phyloP scores from a whole-genome alignment of 2,329 filamentous ascomycete genomes.

The Venturia nashicola region DNA sequence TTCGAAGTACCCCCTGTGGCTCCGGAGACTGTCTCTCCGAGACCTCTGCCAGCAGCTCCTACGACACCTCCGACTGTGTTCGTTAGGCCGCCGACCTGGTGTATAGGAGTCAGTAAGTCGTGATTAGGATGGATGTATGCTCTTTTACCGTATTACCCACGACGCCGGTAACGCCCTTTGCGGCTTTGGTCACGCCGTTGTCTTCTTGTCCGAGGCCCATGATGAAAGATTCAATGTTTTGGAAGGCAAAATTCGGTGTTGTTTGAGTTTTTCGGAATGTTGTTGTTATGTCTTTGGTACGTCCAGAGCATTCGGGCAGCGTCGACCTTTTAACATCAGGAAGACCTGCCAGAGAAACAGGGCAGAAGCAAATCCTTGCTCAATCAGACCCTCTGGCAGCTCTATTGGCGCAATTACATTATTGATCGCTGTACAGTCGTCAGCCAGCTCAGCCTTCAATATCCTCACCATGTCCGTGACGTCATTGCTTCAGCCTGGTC shows the following conservation, averaged over 20 bases:
- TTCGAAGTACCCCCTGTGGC: slow-evolving; percentile 32
- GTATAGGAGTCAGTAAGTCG: background rate
- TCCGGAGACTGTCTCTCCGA: slow-evolving; percentile 43
- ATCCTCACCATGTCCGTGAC: background rate
- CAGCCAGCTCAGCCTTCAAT: background rate
- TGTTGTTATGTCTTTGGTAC: background rate
- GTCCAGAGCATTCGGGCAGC: background rate
- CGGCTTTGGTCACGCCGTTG: background rate
- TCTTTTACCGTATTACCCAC: slow-evolving; percentile 1
- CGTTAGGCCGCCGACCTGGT: slow-evolving; percentile 7
- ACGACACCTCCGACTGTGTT: slow-evolving; percentile 11
- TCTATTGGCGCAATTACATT: background rate
- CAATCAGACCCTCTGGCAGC: background rate
- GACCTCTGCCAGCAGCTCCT: slow-evolving; percentile 41
- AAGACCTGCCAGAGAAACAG: background rate
- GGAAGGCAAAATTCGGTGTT: background rate
- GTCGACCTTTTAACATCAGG: background rate
- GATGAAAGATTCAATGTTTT: background rate
- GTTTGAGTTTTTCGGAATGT: background rate
- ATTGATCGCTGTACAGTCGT: background rate
- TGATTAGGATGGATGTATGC: background rate
- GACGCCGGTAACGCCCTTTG: slow-evolving; percentile 1
- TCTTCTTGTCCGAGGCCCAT: slow-evolving; percentile 4
- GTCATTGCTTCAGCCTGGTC: background rate
- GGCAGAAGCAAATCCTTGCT: background rate